phyloP scores from a whole-genome alignment of 139 green algal species.

The Klebsormidium nitens region DNA sequence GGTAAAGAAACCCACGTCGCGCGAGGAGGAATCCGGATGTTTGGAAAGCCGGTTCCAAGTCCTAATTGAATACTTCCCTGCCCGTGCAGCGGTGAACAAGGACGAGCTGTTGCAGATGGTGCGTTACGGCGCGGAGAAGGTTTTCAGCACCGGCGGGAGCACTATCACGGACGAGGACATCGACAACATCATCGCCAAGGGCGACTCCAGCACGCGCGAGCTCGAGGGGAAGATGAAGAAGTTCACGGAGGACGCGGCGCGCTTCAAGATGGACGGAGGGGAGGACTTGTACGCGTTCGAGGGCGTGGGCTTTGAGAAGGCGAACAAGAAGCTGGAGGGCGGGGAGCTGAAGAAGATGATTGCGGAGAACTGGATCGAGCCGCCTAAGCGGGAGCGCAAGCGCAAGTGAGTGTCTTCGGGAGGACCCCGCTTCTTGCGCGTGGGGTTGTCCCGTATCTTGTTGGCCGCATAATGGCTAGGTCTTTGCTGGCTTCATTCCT shows the following conservation, averaged over 20 bases:
- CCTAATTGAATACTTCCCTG: too few species aligned
- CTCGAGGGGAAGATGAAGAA: slow-evolving; percentile 95
- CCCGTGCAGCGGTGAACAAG: slow-evolving; percentile 83
- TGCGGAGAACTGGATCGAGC: slow-evolving; percentile 87
- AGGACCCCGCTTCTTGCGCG: too few species aligned
- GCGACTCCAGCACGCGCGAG: slow-evolving; percentile 76
- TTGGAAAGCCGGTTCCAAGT: too few species aligned
- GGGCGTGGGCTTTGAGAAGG: not conserved
- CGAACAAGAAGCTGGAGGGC: slow-evolving; percentile 25
- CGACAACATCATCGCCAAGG: slow-evolving; percentile 90
- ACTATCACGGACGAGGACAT: slow-evolving; percentile 87
- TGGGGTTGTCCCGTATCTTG: too few species aligned
- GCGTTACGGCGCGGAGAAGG: slow-evolving; percentile 93
- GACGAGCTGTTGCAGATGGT: slow-evolving; percentile 97
- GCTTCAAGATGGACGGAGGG: slow-evolving; percentile 37
- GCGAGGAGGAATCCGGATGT: too few species aligned
- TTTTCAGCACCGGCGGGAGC: slow-evolving; percentile 69
- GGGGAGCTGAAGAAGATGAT: slow-evolving; percentile 50
- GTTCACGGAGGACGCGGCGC: slow-evolving; percentile 90
- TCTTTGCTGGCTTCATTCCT: too few species aligned
- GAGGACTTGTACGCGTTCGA: slow-evolving; percentile 18
- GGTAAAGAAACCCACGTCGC: too few species aligned
- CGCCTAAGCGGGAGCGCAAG: slow-evolving; percentile 93
- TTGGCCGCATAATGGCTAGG: too few species aligned
- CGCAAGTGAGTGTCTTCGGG: slow-evolving; percentile 48